Conservation (phyloP, 1,284 basidiomycete genomes). For the Cutaneotrichosporon dermatis region DNA sequence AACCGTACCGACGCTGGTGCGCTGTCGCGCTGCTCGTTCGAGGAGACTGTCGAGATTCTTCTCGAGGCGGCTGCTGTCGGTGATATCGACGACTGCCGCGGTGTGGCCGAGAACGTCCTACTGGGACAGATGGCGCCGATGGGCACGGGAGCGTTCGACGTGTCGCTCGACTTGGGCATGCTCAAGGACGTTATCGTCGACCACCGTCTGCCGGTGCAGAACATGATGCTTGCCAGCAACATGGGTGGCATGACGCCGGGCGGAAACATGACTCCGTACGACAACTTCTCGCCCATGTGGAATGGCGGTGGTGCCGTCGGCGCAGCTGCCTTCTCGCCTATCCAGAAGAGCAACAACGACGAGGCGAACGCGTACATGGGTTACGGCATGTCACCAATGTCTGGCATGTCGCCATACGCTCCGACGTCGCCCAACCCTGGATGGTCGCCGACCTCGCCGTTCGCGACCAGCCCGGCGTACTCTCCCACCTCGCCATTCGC, state of each 20-base stretch:
- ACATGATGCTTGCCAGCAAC: slow-evolving; percentile 72
- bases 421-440: slow-evolving; percentile 27
- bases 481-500: slow-evolving; percentile 75
- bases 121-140: slow-evolving; percentile 98
- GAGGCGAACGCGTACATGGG: slow-evolving; percentile 57
- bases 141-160: slow-evolving; percentile 93
- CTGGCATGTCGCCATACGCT: slow-evolving; percentile 58
- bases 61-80: slow-evolving; percentile 98
- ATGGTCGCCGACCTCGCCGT: slow-evolving; percentile 80
- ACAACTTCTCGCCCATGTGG: slow-evolving; percentile 67
- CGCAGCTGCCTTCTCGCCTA: slow-evolving; percentile 86
- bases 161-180: slow-evolving; percentile 95
- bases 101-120: slow-evolving; percentile 96
- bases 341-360: slow-evolving; percentile 81
- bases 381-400: slow-evolving; percentile 69
- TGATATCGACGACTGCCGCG: slow-evolving; percentile 96
- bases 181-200: slow-evolving; percentile 98
- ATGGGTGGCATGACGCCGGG: slow-evolving; percentile 90
- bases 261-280: slow-evolving; percentile 82
- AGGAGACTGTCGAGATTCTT: slow-evolving; percentile 98
- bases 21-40: slow-evolving; percentile 97
- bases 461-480: slow-evolving; percentile 51
- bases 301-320: slow-evolving; percentile 62
- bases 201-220: slow-evolving; percentile 80
- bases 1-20: slow-evolving; percentile 96